Percentiles rank a stretch among this genome's conserved stretches.
Conservation (phyloP, 1,284 basidiomycete species). For the Ustilago trichophora region DNA sequence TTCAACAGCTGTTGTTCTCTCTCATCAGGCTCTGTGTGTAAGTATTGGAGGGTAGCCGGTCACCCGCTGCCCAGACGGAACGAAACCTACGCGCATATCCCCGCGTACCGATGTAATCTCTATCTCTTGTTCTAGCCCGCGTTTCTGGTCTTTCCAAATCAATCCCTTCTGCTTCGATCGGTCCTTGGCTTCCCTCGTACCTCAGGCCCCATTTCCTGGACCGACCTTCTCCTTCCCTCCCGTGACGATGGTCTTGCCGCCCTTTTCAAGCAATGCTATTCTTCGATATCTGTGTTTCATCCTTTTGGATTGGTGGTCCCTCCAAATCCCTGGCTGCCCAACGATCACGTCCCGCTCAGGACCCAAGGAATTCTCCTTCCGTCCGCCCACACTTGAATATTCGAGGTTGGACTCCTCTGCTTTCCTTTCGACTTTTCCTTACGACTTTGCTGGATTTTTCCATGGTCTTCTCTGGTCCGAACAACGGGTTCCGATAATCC, state of each 20-base stretch:
- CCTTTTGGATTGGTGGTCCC: not conserved
- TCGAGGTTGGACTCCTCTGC: too few species aligned
- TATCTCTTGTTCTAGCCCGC: constrained; percentile 8
- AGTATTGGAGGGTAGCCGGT: too few species aligned
- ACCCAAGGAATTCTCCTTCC: too few species aligned
- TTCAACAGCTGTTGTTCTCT: too few species aligned
- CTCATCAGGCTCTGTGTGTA: not conserved
- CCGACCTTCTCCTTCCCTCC: not conserved
- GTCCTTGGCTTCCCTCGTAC: not conserved
- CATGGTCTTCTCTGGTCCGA: too few species aligned
- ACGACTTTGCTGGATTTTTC: too few species aligned
- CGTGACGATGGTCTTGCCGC: constrained; percentile 7
- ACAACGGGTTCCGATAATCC: too few species aligned
- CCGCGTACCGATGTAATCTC: constrained; percentile 13
- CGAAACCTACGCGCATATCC: too few species aligned
- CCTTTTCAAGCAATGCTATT: constrained; percentile 20
- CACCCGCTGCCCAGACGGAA: too few species aligned
- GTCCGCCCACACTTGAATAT: too few species aligned
- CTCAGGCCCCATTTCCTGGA: constrained; percentile 1
- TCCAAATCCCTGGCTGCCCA: constrained; percentile 3
- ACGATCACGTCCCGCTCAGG: too few species aligned
- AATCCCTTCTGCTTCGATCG: constrained; percentile 1
- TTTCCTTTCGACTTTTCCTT: too few species aligned
- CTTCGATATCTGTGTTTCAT: constrained; percentile 6
- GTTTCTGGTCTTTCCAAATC: constrained; percentile 16